Evolutionary conservation across 345 rosid species (phyloP).

Genomic region (Camelina hispida): DNA sequence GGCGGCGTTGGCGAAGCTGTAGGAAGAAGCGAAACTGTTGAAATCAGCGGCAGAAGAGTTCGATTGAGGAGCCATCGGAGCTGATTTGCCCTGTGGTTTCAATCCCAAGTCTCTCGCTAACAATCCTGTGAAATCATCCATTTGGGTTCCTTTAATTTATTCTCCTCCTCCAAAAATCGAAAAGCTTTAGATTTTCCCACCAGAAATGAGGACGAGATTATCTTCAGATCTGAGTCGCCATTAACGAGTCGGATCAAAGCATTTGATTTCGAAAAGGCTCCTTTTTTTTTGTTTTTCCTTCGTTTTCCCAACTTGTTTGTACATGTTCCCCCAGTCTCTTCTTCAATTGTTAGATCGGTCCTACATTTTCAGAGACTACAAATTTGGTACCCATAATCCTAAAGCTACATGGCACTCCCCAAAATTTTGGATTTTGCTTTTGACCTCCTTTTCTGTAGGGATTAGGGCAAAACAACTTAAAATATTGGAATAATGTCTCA

Average conservation of each 20-base stretch:
- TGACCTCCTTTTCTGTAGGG: too few relatives aligned
- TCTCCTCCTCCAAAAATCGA: not conserved
- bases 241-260: not conserved
- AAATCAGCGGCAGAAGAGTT: slow-evolving; percentile 33
- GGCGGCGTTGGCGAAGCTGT: slow-evolving; percentile 44
- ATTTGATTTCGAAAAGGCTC: not conserved
- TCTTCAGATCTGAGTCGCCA: slow-evolving; percentile 21
- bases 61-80: slow-evolving; percentile 73
- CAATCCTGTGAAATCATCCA: slow-evolving; percentile 80
- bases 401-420: not conserved
- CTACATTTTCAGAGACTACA: not conserved
- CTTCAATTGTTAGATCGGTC: not conserved
- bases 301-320: not conserved
- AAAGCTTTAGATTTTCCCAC: not conserved
- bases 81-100: slow-evolving; percentile 78
- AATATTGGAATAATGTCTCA: too few relatives aligned
- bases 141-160: slow-evolving; percentile 22
- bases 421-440: not conserved
- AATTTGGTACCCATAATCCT: not conserved
- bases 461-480: too few relatives aligned
- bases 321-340: not conserved
- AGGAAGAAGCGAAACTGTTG: slow-evolving; percentile 34
- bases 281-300: not conserved
- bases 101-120: slow-evolving; percentile 65
- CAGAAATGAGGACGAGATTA: not conserved